Percentiles rank a stretch among this genome's conserved stretches.
phyloP scores from a whole-genome alignment of 345 rosid genomes.

The Populus euphratica region DNA sequence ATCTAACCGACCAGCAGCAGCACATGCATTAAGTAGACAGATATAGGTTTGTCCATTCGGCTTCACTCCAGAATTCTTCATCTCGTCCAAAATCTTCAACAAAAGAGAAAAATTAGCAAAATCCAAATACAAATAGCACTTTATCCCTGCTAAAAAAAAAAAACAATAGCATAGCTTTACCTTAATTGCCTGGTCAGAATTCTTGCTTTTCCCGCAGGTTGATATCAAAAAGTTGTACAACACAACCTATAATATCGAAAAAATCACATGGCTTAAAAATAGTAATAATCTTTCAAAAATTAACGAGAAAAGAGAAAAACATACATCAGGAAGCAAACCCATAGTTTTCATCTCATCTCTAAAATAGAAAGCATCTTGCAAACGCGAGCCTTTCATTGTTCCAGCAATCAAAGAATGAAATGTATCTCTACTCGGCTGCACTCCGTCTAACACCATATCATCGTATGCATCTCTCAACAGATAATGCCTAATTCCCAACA shows the following conservation, averaged over 20 bases:
- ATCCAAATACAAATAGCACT: not conserved
- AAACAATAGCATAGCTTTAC: constrained; percentile 28
- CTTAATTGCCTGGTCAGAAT: constrained; percentile 63
- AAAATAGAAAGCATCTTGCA: constrained; percentile 81
- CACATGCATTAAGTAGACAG: constrained; percentile 83
- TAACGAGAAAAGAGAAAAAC: constrained; percentile 1
- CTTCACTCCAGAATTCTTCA: constrained; percentile 86
- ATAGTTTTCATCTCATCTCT: constrained; percentile 79
- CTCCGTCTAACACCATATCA: constrained; percentile 93
- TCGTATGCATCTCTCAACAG: constrained; percentile 80
- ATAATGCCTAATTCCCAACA: constrained; percentile 36
- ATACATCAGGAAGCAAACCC: constrained; percentile 93
- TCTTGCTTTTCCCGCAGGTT: constrained; percentile 83
- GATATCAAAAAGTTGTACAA: constrained; percentile 84
- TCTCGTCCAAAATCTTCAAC: constrained; percentile 74
- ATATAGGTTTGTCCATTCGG: constrained; percentile 87
- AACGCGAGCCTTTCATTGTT: constrained; percentile 79
- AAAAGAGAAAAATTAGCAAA: constrained; percentile 10
- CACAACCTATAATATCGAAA: constrained; percentile 45
- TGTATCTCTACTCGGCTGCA: constrained; percentile 71
- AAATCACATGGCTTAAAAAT: not conserved
- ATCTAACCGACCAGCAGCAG: constrained; percentile 79
- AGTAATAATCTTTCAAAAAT: not conserved
- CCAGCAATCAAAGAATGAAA: constrained; percentile 79
- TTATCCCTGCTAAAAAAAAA: not conserved